A percentile compares a stretch with the other conserved stretches of the same genome.
Conservation (phyloP, 2,329 filamentous ascomycete species). For the Botryotinia globosa region DNA sequence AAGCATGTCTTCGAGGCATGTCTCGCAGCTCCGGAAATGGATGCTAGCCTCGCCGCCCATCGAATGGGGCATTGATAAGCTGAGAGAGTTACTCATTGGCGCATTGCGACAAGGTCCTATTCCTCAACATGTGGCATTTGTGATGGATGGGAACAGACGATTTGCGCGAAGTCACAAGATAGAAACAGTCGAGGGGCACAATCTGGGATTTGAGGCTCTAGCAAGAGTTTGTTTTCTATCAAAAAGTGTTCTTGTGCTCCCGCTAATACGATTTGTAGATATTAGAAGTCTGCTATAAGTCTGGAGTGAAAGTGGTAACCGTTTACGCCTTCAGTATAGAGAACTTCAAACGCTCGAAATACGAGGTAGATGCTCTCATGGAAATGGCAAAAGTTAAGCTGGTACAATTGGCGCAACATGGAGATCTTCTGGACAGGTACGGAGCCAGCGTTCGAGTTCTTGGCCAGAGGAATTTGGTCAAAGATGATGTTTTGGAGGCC, state of each 20-base stretch:
- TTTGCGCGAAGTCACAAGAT: constrained; percentile 89
- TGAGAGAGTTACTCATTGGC: constrained; percentile 83
- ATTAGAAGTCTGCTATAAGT: constrained; percentile 97
- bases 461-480: constrained; percentile 79
- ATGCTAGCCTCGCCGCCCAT: constrained; percentile 83
- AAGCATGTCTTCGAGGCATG: constrained; percentile 51
- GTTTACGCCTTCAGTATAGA: constrained; percentile 99
- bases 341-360: constrained; percentile 95
- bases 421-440: constrained; percentile 88
- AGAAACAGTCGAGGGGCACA: constrained; percentile 94
- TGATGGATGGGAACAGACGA: constrained; percentile 97
- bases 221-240: constrained; percentile 61
- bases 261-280: constrained; percentile 52
- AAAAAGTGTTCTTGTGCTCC: not conserved
- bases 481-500: constrained; percentile 82
- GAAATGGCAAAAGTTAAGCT: constrained; percentile 96
- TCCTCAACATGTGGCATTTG: constrained; percentile 95
- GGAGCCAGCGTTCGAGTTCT: constrained; percentile 83
- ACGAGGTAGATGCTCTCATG: constrained; percentile 96
- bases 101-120: constrained; percentile 87
- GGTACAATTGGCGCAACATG: constrained; percentile 86
- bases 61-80: constrained; percentile 78
- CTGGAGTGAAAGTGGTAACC: constrained; percentile 92
- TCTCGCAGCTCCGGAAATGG: constrained; percentile 67
- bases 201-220: constrained; percentile 91